phyloP scores from a whole-genome alignment of 2,329 filamentous ascomycete genomes.

The Nemania diffusa region DNA sequence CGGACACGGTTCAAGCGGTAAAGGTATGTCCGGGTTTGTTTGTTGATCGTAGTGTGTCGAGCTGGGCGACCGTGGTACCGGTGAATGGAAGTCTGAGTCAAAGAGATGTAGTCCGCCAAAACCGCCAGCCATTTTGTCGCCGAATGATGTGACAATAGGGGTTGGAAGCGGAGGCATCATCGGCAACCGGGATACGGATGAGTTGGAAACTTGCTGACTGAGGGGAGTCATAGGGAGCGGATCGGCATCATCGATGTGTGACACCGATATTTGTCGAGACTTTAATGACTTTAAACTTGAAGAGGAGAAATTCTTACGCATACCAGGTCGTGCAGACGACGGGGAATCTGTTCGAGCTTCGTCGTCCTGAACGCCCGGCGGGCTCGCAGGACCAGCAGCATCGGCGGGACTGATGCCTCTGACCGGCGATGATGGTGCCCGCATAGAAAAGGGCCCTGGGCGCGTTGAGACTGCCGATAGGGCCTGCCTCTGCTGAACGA shows the following conservation, averaged over 20 bases:
- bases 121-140: conserved; percentile 65
- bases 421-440: conserved; percentile 50
- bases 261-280: conserved; percentile 76
- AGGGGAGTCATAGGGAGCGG: conserved; percentile 79
- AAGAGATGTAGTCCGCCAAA: conserved; percentile 81
- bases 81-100: conserved; percentile 80
- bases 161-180: conserved; percentile 74
- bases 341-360: conserved; percentile 64
- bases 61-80: conserved; percentile 66
- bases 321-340: conserved; percentile 57
- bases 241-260: conserved; percentile 71
- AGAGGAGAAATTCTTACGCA: conserved; percentile 76
- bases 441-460: conserved; percentile 49
- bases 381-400: conserved; percentile 47
- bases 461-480: conserved; percentile 52
- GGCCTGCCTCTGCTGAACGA: conserved; percentile 57
- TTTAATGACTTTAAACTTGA: conserved; percentile 77
- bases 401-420: conserved; percentile 42
- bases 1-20: conserved; percentile 89
- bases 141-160: conserved; percentile 71
- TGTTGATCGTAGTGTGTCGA: conserved; percentile 71
- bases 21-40: conserved; percentile 70
- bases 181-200: conserved; percentile 60
- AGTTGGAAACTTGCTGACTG: conserved; percentile 69
- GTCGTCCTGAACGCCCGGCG: conserved; percentile 51